Percentiles rank a stretch among this genome's conserved stretches.
Conservation (phyloP, 257 asterid genomes). For the Nicotiana paniculata region DNA sequence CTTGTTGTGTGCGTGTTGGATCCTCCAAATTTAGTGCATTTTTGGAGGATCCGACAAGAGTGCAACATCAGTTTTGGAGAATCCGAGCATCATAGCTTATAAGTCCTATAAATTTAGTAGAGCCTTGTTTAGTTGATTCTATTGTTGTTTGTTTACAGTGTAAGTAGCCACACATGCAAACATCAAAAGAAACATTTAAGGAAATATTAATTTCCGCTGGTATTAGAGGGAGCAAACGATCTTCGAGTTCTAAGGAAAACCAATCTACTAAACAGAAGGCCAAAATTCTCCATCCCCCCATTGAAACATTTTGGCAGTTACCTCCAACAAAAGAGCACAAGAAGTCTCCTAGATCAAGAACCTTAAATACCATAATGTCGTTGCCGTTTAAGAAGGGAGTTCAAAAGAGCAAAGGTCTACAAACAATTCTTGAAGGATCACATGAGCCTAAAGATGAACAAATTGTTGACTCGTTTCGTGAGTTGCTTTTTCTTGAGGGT, state of each 20-base stretch:
- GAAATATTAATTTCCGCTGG: slow-evolving; percentile 34
- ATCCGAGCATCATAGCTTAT: no score
- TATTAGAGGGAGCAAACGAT: slow-evolving; percentile 15
- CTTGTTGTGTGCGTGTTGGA: no score
- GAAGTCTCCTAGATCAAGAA: not conserved
- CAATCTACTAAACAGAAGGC: slow-evolving; percentile 16
- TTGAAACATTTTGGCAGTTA: slow-evolving; percentile 49
- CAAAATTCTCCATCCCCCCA: slow-evolving; percentile 36
- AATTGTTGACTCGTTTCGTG: slow-evolving; percentile 46
- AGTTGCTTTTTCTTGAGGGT: slow-evolving; percentile 44
- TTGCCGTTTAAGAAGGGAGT: slow-evolving; percentile 20
- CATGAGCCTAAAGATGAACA: slow-evolving; percentile 48
- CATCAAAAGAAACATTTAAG: slow-evolving; percentile 32
- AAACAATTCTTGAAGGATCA: slow-evolving; percentile 36
- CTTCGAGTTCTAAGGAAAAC: slow-evolving; percentile 15
- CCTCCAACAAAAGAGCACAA: slow-evolving; percentile 20
- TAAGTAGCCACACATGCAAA: slow-evolving; percentile 37
- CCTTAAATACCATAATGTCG: slow-evolving; percentile 30
- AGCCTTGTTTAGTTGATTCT: not conserved
- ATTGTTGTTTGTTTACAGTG: slow-evolving; percentile 7
- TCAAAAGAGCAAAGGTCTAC: slow-evolving; percentile 28
- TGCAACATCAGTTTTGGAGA: no score
- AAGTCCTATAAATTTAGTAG: not conserved
- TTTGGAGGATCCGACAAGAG: no score
- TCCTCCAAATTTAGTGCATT: no score